Evolutionary conservation across 2,329 filamentous ascomycete genomes (phyloP).

Genomic region (Clonostachys byssicola): DNA sequence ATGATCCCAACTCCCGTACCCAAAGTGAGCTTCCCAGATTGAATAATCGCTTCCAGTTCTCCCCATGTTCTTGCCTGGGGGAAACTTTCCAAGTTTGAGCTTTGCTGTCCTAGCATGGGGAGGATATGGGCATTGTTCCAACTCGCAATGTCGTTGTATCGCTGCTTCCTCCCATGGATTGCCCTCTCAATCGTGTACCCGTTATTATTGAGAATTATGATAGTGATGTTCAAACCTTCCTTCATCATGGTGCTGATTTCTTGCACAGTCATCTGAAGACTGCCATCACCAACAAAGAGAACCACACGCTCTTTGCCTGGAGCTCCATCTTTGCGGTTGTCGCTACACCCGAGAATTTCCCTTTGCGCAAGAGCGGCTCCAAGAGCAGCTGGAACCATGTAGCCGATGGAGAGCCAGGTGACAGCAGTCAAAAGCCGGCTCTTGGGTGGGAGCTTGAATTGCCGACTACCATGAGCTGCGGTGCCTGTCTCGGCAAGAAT

Average conservation of each 20-base stretch:
- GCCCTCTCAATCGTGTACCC: constrained; percentile 87
- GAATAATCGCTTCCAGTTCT: too few species aligned
- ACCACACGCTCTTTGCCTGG: constrained; percentile 62
- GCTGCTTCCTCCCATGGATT: constrained; percentile 77
- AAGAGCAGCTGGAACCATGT: constrained; percentile 55
- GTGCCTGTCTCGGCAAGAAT: constrained; percentile 87
- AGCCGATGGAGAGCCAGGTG: constrained; percentile 65
- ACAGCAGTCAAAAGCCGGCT: constrained; percentile 80
- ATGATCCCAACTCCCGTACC: too few species aligned
- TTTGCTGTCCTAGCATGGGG: too few species aligned
- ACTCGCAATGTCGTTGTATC: constrained; percentile 74
- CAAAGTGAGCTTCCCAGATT: too few species aligned
- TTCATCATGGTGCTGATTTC: constrained; percentile 82
- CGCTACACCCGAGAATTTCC: constrained; percentile 18
- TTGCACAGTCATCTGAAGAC: constrained; percentile 79
- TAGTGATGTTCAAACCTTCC: constrained; percentile 68
- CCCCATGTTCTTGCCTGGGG: too few species aligned
- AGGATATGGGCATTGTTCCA: constrained; percentile 43
- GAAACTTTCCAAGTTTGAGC: too few species aligned
- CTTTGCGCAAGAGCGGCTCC: constrained; percentile 70
- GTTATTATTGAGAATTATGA: constrained; percentile 84
- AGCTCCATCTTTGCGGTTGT: constrained; percentile 26
- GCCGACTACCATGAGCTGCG: constrained; percentile 83
- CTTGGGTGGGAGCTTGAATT: constrained; percentile 72
- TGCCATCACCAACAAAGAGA: constrained; percentile 85